Percentiles rank a stretch among this genome's conserved stretches.
Evolutionary conservation across 805 yeast species (phyloP).

Genomic region (Metschnikowia amazonensis): DNA sequence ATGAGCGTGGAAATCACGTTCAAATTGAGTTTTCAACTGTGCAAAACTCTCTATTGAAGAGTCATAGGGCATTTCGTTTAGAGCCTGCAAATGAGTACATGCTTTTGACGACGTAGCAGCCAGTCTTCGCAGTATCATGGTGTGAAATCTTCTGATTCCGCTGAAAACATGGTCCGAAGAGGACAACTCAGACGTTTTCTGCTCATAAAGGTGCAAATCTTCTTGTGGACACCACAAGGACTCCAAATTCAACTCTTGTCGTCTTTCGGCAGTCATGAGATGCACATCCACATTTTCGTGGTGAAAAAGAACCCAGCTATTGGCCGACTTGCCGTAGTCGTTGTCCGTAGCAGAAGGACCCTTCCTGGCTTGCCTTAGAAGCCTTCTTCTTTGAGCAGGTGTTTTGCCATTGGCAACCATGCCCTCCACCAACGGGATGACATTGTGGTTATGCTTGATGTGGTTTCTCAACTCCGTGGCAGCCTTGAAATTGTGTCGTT

Average conservation of each 20-base stretch:
- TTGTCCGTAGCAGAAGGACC: constrained; percentile 50
- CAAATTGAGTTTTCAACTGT: constrained; percentile 7
- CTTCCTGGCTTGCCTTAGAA: constrained; percentile 51
- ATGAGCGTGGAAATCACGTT: constrained; percentile 4
- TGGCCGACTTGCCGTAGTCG: constrained; percentile 54
- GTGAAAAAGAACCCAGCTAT: constrained; percentile 83
- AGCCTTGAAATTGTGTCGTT: constrained; percentile 71
- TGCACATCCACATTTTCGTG: constrained; percentile 69
- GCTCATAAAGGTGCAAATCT: constrained; percentile 29
- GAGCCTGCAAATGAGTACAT: constrained; percentile 1
- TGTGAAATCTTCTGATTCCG: constrained; percentile 35
- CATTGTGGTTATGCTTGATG: constrained; percentile 46
- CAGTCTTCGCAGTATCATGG: constrained; percentile 19
- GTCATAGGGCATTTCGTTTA: constrained; percentile 5
- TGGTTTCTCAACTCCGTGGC: constrained; percentile 53
- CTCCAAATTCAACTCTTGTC: constrained; percentile 69
- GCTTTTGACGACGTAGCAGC: not conserved
- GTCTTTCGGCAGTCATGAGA: constrained; percentile 64
- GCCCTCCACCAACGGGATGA: constrained; percentile 64
- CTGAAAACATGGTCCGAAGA: constrained; percentile 24
- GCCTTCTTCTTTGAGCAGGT: constrained; percentile 35
- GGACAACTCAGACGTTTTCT: constrained; percentile 13
- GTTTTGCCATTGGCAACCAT: constrained; percentile 53
- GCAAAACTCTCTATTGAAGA: not conserved
- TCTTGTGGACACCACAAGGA: constrained; percentile 53